phyloP scores from a whole-genome alignment of 345 rosid genomes.

The Ailanthus altissimus region DNA sequence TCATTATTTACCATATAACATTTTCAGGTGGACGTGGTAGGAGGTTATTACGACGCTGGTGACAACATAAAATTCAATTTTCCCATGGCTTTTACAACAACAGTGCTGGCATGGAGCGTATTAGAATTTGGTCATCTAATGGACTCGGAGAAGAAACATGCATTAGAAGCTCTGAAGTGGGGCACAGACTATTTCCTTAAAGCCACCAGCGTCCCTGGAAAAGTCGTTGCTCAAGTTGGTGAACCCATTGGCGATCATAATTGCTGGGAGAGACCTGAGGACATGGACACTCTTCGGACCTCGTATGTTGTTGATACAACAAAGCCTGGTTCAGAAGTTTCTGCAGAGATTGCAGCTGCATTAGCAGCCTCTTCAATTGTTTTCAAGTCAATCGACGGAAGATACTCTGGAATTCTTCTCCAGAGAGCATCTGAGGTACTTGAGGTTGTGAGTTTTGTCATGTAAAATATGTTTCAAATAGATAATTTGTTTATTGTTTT shows the following conservation, averaged over 20 bases:
- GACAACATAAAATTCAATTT: conserved; percentile 81
- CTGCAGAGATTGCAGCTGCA: conserved; percentile 84
- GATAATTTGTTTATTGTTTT: not conserved
- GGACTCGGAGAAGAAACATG: conserved; percentile 39
- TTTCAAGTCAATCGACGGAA: conserved; percentile 39
- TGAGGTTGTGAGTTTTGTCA: not conserved
- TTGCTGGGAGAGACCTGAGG: conserved; percentile 94
- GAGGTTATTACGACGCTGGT: conserved; percentile 88
- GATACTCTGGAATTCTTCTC: conserved; percentile 46
- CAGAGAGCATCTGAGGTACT: conserved; percentile 42
- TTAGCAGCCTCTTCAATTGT: conserved; percentile 78
- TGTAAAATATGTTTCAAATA: not conserved
- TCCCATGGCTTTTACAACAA: conserved; percentile 85
- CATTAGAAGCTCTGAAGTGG: conserved; percentile 69
- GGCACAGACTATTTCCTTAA: conserved; percentile 78
- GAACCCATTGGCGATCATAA: conserved; percentile 61
- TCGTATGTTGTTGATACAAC: conserved; percentile 52
- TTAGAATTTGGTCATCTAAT: conserved; percentile 61
- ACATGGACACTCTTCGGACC: conserved; percentile 88
- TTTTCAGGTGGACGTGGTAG: conserved; percentile 53
- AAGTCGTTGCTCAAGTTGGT: conserved; percentile 45
- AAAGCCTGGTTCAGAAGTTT: conserved; percentile 70
- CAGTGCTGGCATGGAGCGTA: conserved; percentile 75
- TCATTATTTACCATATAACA: no score
- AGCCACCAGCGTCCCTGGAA: conserved; percentile 45